Evolutionary conservation across 371 early-diverging fungal species (phyloP).

Genomic region (Sporodiniella umbellata): DNA sequence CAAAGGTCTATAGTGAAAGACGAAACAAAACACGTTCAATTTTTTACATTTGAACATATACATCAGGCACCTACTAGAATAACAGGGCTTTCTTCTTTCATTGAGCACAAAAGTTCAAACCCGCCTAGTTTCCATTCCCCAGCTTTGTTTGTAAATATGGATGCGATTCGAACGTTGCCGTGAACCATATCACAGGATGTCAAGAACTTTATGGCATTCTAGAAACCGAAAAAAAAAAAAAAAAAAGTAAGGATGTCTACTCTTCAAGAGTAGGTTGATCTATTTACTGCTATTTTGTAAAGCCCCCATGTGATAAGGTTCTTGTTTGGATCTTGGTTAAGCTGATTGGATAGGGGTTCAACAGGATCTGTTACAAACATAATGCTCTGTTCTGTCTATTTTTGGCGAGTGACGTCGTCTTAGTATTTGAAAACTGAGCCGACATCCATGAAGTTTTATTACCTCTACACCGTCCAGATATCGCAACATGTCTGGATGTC

Average conservation of each 20-base stretch:
- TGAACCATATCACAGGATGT: conserved; percentile 89
- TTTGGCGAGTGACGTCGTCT: too few species aligned
- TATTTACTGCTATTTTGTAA: conserved; percentile 81
- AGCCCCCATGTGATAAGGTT: conserved; percentile 83
- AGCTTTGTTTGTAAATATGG: conserved; percentile 82
- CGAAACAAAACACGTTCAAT: too few species aligned
- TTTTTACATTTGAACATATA: too few species aligned
- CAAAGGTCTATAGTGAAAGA: conserved; percentile 68
- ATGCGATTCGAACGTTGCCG: conserved; percentile 74
- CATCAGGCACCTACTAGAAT: too few species aligned
- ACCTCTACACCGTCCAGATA: conserved; percentile 89
- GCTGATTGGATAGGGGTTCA: conserved; percentile 63
- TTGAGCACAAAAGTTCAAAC: conserved; percentile 73
- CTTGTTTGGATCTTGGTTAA: conserved; percentile 54
- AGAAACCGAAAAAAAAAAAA: too few species aligned
- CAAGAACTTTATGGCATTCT: conserved; percentile 84
- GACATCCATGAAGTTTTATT: too few species aligned
- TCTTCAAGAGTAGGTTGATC: not conserved
- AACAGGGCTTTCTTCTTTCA: conserved; percentile 70
- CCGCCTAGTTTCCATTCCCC: conserved; percentile 96
- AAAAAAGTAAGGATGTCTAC: conserved; percentile 3
- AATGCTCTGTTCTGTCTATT: conserved; percentile 79
- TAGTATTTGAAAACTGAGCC: too few species aligned
- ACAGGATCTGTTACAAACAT: conserved; percentile 92
- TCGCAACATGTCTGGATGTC: conserved; percentile 86